Evolutionary conservation across 441 rosid species (phyloP).

Genomic region (Sinapis alba): DNA sequence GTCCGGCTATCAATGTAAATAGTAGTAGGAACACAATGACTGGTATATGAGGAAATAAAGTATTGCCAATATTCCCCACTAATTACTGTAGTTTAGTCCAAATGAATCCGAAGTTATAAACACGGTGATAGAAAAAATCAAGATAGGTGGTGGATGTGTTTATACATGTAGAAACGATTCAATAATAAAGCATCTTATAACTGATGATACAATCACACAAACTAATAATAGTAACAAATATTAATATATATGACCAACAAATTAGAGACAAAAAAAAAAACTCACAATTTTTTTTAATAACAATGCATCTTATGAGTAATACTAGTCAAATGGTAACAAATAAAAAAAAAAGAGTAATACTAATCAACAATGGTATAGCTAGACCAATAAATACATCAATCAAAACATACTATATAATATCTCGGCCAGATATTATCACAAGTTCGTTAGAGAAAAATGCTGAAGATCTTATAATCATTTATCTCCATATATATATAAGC

Average conservation of each 20-base stretch:
- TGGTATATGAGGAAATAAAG: not conserved
- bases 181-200: not conserved
- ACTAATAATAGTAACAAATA: not conserved
- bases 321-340: too few species aligned
- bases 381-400: not conserved
- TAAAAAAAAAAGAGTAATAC: too few species aligned
- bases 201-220: not conserved
- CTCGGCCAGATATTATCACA: not conserved
- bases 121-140: constrained; percentile 11
- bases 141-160: not conserved
- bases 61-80: not conserved
- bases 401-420: not conserved
- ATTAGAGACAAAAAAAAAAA: too few species aligned
- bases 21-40: not conserved
- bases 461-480: not conserved
- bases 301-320: not conserved
- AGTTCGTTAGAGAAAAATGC: not conserved
- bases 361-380: not conserved
- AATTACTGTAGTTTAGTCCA: not conserved
- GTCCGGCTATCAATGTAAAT: too few species aligned
- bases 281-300: not conserved
- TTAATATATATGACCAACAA: not conserved
- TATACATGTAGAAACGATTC: not conserved
- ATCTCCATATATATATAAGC: not conserved
- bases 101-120: not conserved